Evolutionary conservation across 331 rosid genomes (phyloP).

Genomic region (Cucumis variabilis): DNA sequence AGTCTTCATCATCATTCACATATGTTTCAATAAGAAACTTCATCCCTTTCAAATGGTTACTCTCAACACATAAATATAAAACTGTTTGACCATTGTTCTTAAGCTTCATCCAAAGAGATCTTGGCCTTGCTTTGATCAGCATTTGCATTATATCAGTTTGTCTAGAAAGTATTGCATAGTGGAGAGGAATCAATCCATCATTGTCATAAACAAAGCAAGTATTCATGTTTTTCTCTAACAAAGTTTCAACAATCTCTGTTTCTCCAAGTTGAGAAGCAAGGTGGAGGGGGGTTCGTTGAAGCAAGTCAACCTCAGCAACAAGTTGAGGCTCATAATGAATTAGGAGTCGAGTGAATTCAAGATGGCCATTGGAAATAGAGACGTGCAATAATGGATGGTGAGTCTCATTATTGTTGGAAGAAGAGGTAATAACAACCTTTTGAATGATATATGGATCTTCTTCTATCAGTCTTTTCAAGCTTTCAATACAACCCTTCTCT

Average conservation of each 20-base stretch:
- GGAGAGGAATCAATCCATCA: constrained; percentile 10
- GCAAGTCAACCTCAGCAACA: too few species aligned
- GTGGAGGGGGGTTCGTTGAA: too few species aligned
- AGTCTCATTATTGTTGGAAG: too few species aligned
- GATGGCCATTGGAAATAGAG: too few species aligned
- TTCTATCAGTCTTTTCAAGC: too few species aligned
- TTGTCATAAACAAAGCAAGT: background rate
- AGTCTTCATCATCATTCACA: background rate
- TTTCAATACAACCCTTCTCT: too few species aligned
- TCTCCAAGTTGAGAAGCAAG: too few species aligned
- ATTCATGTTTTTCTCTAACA: background rate
- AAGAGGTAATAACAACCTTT: too few species aligned
- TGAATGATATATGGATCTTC: too few species aligned
- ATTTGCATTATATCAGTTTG: background rate
- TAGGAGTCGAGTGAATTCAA: too few species aligned
- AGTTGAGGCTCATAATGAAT: too few species aligned
- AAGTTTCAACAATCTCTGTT: background rate
- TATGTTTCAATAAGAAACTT: background rate
- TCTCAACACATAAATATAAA: background rate
- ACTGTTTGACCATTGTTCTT: background rate
- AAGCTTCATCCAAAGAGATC: background rate
- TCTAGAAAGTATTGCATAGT: background rate
- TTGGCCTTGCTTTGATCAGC: background rate
- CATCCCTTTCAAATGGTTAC: background rate
- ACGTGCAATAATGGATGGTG: too few species aligned